A percentile compares a stretch with the other conserved stretches of the same genome.
Conservation (phyloP, 768 basidiomycete genomes). For the Trametes elegans region DNA sequence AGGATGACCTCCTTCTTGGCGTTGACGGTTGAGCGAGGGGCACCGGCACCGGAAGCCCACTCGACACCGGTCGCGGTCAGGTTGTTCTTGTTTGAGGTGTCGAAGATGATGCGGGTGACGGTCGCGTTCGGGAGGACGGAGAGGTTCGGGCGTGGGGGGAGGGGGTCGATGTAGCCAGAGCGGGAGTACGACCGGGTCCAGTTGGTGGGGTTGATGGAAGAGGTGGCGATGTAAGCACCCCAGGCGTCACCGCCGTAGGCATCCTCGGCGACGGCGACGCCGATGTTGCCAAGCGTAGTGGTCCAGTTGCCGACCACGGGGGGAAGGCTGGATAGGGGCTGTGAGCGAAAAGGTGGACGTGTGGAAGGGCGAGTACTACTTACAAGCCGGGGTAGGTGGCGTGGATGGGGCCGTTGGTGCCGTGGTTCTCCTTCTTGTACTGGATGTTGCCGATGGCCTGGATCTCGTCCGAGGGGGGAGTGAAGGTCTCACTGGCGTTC, state of each 20-base stretch:
- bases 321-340: constrained; percentile 39
- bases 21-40: constrained; percentile 40
- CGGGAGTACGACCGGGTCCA: constrained; percentile 66
- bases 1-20: constrained; percentile 61
- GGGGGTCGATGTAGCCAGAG: constrained; percentile 62
- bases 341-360: constrained; percentile 20
- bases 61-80: constrained; percentile 46
- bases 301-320: constrained; percentile 57
- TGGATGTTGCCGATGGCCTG: constrained; percentile 42
- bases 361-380: constrained; percentile 28
- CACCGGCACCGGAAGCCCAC: constrained; percentile 40
- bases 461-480: constrained; percentile 44
- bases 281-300: constrained; percentile 42
- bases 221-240: constrained; percentile 54
- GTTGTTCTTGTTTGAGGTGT: constrained; percentile 29
- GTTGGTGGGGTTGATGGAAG: constrained; percentile 60
- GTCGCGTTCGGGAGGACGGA: constrained; percentile 60
- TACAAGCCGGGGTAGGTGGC: constrained; percentile 52
- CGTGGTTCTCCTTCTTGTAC: constrained; percentile 46
- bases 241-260: constrained; percentile 48
- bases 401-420: constrained; percentile 50
- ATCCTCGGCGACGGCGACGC: constrained; percentile 40
- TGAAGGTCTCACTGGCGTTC: constrained; percentile 56
- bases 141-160: constrained; percentile 61
- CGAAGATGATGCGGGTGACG: constrained; percentile 53